Evolutionary conservation across 2,329 filamentous ascomycete species (phyloP).

Genomic region (Cladosporium cucumerinum): DNA sequence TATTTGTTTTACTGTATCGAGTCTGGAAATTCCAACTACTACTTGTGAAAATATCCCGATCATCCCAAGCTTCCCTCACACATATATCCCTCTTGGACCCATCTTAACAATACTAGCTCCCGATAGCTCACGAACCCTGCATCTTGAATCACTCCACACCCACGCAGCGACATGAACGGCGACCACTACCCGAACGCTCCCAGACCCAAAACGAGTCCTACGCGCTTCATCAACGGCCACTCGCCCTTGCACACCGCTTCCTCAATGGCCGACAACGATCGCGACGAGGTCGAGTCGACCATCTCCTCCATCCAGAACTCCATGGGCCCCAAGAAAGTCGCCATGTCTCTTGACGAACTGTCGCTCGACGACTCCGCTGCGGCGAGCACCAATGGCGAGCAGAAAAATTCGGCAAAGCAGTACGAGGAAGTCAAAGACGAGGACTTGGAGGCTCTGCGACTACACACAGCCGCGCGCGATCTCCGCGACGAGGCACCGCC

Average conservation of each 20-base stretch:
- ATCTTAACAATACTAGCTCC: neutral
- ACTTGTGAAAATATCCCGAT: conserved; percentile 22
- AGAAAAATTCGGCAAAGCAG: conserved; percentile 23
- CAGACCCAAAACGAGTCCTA: conserved; percentile 51
- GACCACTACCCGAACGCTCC: conserved; percentile 31
- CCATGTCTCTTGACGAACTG: conserved; percentile 43
- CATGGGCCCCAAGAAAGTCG: conserved; percentile 47
- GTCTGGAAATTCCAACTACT: conserved; percentile 35
- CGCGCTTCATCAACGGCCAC: conserved; percentile 55
- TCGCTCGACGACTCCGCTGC: conserved; percentile 5
- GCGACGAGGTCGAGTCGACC: conserved; percentile 54
- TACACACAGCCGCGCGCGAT: conserved; percentile 44
- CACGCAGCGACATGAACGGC: conserved; percentile 42
- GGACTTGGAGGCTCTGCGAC: conserved; percentile 31
- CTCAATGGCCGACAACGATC: conserved; percentile 43
- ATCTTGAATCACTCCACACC: neutral
- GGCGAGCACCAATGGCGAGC: conserved; percentile 3
- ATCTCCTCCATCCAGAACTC: conserved; percentile 58
- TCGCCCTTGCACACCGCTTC: conserved; percentile 47
- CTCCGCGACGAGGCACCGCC: conserved; percentile 51
- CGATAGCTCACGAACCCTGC: neutral
- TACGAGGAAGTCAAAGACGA: conserved; percentile 46
- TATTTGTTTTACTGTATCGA: conserved; percentile 37
- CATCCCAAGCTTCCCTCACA: neutral
- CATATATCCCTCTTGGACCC: neutral